phyloP scores from a whole-genome alignment of 345 rosid genomes.

The Bruguiera parviflora region DNA sequence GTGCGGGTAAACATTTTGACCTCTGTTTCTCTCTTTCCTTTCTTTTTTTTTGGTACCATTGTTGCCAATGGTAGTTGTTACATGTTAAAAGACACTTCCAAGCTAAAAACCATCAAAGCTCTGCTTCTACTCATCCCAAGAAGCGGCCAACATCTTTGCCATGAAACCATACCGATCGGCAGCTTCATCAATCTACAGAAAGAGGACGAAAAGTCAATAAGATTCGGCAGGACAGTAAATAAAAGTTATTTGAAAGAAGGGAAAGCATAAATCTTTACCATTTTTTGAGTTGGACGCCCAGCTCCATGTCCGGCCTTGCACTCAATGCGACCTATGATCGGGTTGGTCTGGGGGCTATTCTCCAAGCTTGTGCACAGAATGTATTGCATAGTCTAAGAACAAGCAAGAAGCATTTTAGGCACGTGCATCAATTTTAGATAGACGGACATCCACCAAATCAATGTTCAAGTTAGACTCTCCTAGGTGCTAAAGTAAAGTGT shows the following conservation, averaged over 20 bases:
- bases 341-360: constrained; percentile 82
- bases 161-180: constrained; percentile 80
- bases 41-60: no score
- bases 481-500: no score
- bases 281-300: constrained; percentile 82
- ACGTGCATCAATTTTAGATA: not conserved
- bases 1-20: no score
- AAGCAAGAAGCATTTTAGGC: not conserved
- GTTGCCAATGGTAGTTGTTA: no score
- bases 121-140: constrained; percentile 56
- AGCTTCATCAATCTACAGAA: constrained; percentile 72
- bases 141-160: constrained; percentile 68
- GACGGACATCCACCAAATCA: not conserved
- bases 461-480: no score
- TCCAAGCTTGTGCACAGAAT: constrained; percentile 63
- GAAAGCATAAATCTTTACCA: constrained; percentile 31
- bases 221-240: no score
- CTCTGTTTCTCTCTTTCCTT: no score
- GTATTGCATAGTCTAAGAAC: constrained; percentile 77
- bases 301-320: constrained; percentile 94
- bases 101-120: no score
- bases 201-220: not conserved
- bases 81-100: no score
- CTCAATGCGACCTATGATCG: constrained; percentile 79
- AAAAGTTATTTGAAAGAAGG: no score